phyloP scores from a whole-genome alignment of 352 stramenopile genomes.

The Phytopythium oedochilum region DNA sequence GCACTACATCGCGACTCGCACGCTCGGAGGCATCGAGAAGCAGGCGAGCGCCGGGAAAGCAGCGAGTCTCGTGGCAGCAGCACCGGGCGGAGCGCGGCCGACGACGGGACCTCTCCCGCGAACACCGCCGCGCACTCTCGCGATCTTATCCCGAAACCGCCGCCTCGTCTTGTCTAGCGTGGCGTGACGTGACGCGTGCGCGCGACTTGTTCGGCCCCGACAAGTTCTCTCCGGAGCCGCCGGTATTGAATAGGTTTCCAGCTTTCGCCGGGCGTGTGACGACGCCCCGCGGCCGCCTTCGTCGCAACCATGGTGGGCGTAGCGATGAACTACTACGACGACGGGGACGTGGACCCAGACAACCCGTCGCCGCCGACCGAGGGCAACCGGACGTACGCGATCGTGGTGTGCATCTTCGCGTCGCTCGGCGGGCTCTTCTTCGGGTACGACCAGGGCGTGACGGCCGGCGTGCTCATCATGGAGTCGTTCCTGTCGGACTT shows the following conservation, averaged over 20 bases:
- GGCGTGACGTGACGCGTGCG: not conserved
- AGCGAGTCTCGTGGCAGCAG: too few relatives aligned
- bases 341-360: slow-evolving; percentile 20
- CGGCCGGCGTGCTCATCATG: slow-evolving; percentile 32
- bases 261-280: not conserved
- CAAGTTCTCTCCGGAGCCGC: too few relatives aligned
- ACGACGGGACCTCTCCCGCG: not conserved
- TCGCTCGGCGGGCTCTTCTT: slow-evolving; percentile 36
- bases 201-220: not conserved
- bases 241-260: too few relatives aligned
- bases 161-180: not conserved
- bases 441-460: slow-evolving; percentile 36
- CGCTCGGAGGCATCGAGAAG: too few relatives aligned
- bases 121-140: too few relatives aligned
- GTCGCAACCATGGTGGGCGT: slow-evolving; percentile 21
- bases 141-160: not conserved
- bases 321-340: slow-evolving; percentile 40
- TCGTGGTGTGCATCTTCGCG: slow-evolving; percentile 33
- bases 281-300: not conserved
- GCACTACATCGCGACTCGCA: too few relatives aligned
- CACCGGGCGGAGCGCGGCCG: not conserved
- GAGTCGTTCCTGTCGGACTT: slow-evolving; percentile 29
- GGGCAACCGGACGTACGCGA: slow-evolving; percentile 25
- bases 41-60: not conserved
- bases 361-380: slow-evolving; percentile 17